phyloP scores from a whole-genome alignment of 2,329 filamentous ascomycete species.

The Zymoseptoria crescenta region DNA sequence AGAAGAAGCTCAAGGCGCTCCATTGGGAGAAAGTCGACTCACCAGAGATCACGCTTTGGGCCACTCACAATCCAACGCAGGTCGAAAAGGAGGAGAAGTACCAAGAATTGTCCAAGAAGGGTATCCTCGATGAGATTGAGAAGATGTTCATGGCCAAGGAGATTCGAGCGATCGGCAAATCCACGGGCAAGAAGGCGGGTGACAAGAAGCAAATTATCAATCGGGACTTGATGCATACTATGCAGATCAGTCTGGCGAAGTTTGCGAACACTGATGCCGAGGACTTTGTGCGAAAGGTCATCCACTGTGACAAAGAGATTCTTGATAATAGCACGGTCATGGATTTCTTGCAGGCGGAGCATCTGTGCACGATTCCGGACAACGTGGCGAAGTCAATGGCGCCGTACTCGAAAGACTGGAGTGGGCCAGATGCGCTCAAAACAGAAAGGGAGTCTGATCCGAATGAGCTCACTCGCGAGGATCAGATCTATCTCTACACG shows the following conservation, averaged over 20 bases:
- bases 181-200: slow-evolving; percentile 60
- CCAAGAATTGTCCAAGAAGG: slow-evolving; percentile 82
- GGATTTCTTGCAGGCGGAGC: slow-evolving; percentile 91
- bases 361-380: slow-evolving; percentile 85
- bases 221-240: slow-evolving; percentile 78
- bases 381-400: slow-evolving; percentile 87
- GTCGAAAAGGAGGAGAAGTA: slow-evolving; percentile 94
- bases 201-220: slow-evolving; percentile 98
- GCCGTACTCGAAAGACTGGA: slow-evolving; percentile 95
- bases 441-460: slow-evolving; percentile 80
- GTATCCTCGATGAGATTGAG: slow-evolving; percentile 94
- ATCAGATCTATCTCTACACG: slow-evolving; percentile 90
- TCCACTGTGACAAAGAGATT: slow-evolving; percentile 86
- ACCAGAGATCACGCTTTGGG: slow-evolving; percentile 88
- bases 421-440: slow-evolving; percentile 70
- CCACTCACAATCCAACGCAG: slow-evolving; percentile 72
- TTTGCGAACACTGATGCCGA: slow-evolving; percentile 80
- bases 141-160: slow-evolving; percentile 97
- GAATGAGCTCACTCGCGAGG: slow-evolving; percentile 78
- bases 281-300: slow-evolving; percentile 83
- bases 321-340: slow-evolving; percentile 86
- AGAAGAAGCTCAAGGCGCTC: slow-evolving; percentile 98
- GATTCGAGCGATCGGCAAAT: slow-evolving; percentile 72
- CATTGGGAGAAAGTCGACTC: slow-evolving; percentile 99
- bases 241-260: slow-evolving; percentile 89